phyloP scores from a whole-genome alignment of 805 yeast species.

The Monosporozyma aerobia region DNA sequence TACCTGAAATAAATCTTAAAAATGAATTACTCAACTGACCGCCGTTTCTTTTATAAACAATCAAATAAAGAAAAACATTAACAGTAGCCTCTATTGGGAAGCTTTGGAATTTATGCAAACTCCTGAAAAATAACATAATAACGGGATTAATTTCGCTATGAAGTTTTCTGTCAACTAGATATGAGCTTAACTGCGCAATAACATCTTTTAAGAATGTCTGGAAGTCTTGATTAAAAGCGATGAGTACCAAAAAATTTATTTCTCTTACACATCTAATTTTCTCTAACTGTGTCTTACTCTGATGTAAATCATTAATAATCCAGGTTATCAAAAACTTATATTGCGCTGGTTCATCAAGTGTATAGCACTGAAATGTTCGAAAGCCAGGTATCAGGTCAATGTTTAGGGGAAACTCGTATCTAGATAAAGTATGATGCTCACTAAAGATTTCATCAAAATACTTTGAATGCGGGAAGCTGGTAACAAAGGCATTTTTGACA shows the following conservation, averaged over 20 bases:
- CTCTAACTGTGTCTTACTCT: constrained; percentile 3
- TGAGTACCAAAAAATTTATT: constrained; percentile 11
- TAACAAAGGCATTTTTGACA: constrained; percentile 3
- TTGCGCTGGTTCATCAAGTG: constrained; percentile 3
- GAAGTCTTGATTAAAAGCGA: constrained; percentile 7
- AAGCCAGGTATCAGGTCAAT: constrained; percentile 9
- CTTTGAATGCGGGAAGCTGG: not conserved
- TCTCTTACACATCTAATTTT: constrained; percentile 14
- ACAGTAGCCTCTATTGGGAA: not conserved
- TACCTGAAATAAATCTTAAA: not conserved
- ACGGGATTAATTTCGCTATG: constrained; percentile 15
- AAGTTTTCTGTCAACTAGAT: constrained; percentile 5
- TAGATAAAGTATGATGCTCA: not conserved
- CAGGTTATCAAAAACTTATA: constrained; percentile 11
- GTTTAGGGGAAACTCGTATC: constrained; percentile 14
- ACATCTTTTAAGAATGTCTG: constrained; percentile 5
- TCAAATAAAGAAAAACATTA: constrained; percentile 10
- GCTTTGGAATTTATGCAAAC: not conserved
- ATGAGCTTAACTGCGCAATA: constrained; percentile 7
- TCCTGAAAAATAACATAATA: constrained; percentile 3
- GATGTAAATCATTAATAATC: constrained; percentile 15
- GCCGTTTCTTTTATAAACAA: constrained; percentile 2
- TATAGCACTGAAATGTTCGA: constrained; percentile 4
- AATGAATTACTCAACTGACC: not conserved
- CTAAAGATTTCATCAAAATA: constrained; percentile 4